Percentiles rank a stretch among this genome's conserved stretches.
These are phyloP conservation scores for Calonectria fujianensis DNA, from an alignment of 2,329 filamentous ascomycete genomes.

Conservation along the genomic window DNA sequence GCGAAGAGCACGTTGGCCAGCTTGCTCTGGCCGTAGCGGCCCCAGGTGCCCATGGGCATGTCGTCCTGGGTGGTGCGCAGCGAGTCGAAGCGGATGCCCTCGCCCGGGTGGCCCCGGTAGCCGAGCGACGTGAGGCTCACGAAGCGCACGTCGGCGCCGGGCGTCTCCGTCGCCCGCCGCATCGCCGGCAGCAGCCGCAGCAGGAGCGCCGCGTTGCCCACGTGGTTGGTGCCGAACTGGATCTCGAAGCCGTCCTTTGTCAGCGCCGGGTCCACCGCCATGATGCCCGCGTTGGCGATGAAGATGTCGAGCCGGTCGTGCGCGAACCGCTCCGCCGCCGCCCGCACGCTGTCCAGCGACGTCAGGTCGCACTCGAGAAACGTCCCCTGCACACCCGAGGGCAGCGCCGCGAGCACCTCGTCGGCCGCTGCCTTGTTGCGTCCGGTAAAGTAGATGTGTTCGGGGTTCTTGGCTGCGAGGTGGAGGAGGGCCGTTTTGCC, in stretches of 20 bases:
- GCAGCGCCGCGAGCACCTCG: slow-evolving; percentile 64
- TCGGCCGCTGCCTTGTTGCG: slow-evolving; percentile 66
- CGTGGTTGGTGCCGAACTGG: slow-evolving; percentile 61
- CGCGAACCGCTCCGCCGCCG: slow-evolving; percentile 64
- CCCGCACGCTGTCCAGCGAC: slow-evolving; percentile 68
- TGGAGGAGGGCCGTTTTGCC: slow-evolving; percentile 55
- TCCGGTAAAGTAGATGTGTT: slow-evolving; percentile 73
- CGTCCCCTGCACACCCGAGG: slow-evolving; percentile 46
- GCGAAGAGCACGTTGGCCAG: slow-evolving; percentile 69
- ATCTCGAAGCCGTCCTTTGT: slow-evolving; percentile 60
- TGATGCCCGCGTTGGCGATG: slow-evolving; percentile 62
- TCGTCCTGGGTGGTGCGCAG: slow-evolving; percentile 53
- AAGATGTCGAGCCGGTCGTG: slow-evolving; percentile 65
- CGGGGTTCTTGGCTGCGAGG: slow-evolving; percentile 64
- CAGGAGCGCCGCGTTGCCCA: slow-evolving; percentile 58
- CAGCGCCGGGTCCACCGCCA: slow-evolving; percentile 52
- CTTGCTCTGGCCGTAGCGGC: slow-evolving; percentile 71
- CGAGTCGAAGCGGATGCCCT: slow-evolving; percentile 55
- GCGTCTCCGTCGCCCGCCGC: slow-evolving; percentile 44
- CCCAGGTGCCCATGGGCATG: slow-evolving; percentile 61
- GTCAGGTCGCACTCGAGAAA: slow-evolving; percentile 69
- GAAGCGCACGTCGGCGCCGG: slow-evolving; percentile 47
- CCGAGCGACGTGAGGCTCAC: slow-evolving; percentile 56
- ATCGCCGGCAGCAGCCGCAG: slow-evolving; percentile 58
- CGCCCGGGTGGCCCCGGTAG: slow-evolving; percentile 51